Evolutionary conservation across 106 monocot genomes (phyloP).

Genomic region (Ottelia alismoides): DNA sequence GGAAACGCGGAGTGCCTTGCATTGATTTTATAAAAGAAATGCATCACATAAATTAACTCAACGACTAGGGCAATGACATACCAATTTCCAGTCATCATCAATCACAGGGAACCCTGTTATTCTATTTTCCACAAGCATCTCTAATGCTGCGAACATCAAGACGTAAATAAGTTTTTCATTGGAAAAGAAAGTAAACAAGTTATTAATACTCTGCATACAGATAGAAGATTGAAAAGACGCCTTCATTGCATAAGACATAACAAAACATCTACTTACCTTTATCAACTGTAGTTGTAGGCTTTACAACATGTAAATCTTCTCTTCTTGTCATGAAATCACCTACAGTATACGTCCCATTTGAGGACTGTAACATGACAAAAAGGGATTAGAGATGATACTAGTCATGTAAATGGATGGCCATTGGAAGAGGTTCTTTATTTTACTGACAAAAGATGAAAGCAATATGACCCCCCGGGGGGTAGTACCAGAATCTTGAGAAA

Average conservation of each 20-base stretch:
- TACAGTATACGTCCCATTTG: slow-evolving; percentile 6
- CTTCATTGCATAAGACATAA: too few relatives aligned
- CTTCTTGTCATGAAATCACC: slow-evolving; percentile 23
- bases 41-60: neutral
- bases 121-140: slow-evolving; percentile 9
- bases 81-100: slow-evolving; percentile 9
- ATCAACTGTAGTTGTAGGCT: slow-evolving; percentile 15
- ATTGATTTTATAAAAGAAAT: neutral
- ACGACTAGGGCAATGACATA: neutral
- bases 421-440: too few relatives aligned
- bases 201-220: too few relatives aligned
- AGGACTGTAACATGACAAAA: slow-evolving; percentile 13
- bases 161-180: neutral
- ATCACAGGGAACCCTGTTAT: slow-evolving; percentile 7
- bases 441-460: too few relatives aligned
- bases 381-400: too few relatives aligned
- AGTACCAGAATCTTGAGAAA: too few relatives aligned
- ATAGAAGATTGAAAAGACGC: too few relatives aligned
- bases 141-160: slow-evolving; percentile 8
- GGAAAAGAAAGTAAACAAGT: neutral
- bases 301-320: slow-evolving; percentile 20
- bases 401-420: too few relatives aligned
- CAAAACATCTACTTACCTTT: neutral
- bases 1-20: too few relatives aligned
- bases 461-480: too few relatives aligned